Evolutionary conservation across 148 eudicot genomes (phyloP), one percentile per base, ranked within the genome.

Genomic region (Fagopyrum homotropicum): DNA sequence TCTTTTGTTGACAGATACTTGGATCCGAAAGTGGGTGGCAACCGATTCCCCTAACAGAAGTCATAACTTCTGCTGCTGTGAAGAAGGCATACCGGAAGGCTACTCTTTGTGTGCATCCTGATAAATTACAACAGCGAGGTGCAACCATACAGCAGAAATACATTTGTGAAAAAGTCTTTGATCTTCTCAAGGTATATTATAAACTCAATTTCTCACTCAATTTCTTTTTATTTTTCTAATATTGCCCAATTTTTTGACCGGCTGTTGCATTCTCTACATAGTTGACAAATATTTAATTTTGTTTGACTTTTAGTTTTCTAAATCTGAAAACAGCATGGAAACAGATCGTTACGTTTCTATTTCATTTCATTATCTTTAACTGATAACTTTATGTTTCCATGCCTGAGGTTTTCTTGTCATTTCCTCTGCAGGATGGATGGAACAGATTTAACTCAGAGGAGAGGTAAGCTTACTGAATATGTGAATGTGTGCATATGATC

Each of bases 21-120:
- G 99, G 99, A 66, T 84, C 89, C 9, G 90, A 92, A 51, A 96
- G 98, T 79, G 99, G 99, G 47, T 96, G 99, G 99, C 92, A 90
- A 75, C 91, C 99, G 72, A 75, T 96, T 82, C 97, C 93, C 35
- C 80, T 96, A 60, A 96, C 99, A 72, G 97, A 92, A 71, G 97
- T 96, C 29, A 87, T 96, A 83, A 96, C 98, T 75, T 84, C 95
- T 79, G 91, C 88, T 63, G 98, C 99, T 47, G 95, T 88, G 46
- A 96, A 92, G 85, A 90, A 79, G 83, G 98, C 97, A 69, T 96
- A 96, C 85, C 85, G 99, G 77, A 96, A 92, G 82, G 99, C 99
- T 72, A 92, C 99, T 77, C 93, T 92, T 12, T 96, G 91, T 75
- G 97, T 96, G 74, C 99, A 96, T 81, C 99, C 99, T 54, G 99